Base-by-base conservation (phyloP, 768 basidiomycete species). In the Panaeolus cyanescens region DNA sequence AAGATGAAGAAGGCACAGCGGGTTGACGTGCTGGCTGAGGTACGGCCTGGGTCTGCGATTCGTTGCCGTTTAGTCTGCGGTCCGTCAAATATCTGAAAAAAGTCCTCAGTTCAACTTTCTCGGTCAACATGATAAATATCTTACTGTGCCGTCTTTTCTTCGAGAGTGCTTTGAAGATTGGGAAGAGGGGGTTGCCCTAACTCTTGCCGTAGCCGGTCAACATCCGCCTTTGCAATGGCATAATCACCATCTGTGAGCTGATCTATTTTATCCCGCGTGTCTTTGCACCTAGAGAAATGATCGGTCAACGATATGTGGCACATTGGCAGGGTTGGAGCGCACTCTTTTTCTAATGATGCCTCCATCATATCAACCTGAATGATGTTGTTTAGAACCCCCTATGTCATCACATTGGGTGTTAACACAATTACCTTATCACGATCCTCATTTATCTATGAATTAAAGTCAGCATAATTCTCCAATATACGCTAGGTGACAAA, bases 131-230 rank as follows among this genome's bases (percentile, higher is more conserved):
- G 31, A 42, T 60, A 32, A 50, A 60, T 34, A 55, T 50, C 79
- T 67, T 62, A 84, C 81, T 80, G 79, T 12, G 78, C 72, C 9
- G 75, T 83, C 77, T 82, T 91, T 67, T 93, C 92, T 50, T 94
- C 92, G 34, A 94, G 73, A 31, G 86, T 91, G 32, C 78, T 76
- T 66, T 93, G 91, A 45, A 94, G 66, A 66, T 82, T 87, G 2
- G 91, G 91, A 12, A 93, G 73, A 2, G 92, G 86, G 0, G 84
- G 76, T 65, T 93, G 88, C 0, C 91, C 92, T 6, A 94, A 85
- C 69, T 94, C 92, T 56, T 79, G 78, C 37, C 92, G 84, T 45
- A 94, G 77, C 56, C 83, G 76, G 69, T 94, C 92, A 53, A 94
- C 92, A 63, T 93, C 91, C 30, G 74, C 74, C 71, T 93, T 93